phyloP scores from a whole-genome alignment of 306 rosid genomes.

The Comarum palustre region DNA sequence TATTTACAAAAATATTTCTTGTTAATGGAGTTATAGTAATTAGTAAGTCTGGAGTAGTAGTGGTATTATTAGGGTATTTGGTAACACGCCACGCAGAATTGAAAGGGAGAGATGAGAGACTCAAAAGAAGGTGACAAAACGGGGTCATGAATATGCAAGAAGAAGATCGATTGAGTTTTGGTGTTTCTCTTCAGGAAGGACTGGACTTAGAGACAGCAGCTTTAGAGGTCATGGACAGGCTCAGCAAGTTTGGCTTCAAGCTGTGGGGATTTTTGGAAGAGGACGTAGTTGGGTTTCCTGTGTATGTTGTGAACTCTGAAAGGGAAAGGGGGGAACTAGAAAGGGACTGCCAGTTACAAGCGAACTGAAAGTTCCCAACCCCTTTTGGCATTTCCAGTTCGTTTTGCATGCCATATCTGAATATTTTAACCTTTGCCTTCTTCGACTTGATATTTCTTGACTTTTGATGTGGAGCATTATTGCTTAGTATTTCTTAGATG shows the following conservation, averaged over 20 bases:
- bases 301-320: slow-evolving; percentile 30
- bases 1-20: no score
- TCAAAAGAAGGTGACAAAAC: slow-evolving; percentile 62
- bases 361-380: slow-evolving; percentile 56
- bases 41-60: not conserved
- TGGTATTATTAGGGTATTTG: slow-evolving; percentile 25
- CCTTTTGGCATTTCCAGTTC: slow-evolving; percentile 39
- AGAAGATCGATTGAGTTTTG: slow-evolving; percentile 26
- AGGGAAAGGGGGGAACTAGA: slow-evolving; percentile 26
- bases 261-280: slow-evolving; percentile 28
- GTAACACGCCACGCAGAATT: slow-evolving; percentile 43
- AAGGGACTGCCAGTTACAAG: slow-evolving; percentile 52
- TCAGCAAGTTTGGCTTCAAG: slow-evolving; percentile 84
- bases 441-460: not conserved
- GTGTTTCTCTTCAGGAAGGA: slow-evolving; percentile 25
- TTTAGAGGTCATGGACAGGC: slow-evolving; percentile 59
- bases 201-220: slow-evolving; percentile 54
- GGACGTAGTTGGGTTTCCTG: slow-evolving; percentile 25
- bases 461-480: not conserved
- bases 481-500: not conserved
- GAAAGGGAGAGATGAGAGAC: slow-evolving; percentile 7
- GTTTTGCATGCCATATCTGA: slow-evolving; percentile 44
- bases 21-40: not conserved
- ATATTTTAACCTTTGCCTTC: not conserved
- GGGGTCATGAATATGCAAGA: slow-evolving; percentile 40